Evolutionary conservation across 192 early-diverging fungal genomes (phyloP).

Genomic region (Podila epigama): DNA sequence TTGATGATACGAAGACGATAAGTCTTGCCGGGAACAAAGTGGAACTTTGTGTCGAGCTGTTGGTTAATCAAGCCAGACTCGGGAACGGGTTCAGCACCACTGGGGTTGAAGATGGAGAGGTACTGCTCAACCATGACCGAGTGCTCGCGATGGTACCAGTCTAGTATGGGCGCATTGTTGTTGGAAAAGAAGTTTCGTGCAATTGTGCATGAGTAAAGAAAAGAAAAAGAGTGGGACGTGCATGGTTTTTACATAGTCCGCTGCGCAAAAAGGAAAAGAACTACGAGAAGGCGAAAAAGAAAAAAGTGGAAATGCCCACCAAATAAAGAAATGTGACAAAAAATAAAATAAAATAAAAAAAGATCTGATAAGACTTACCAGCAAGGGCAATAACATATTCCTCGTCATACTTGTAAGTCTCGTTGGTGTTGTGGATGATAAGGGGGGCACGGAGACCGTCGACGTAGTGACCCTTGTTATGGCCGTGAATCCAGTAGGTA

Average conservation of each 20-base stretch:
- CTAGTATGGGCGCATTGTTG: constrained; percentile 34
- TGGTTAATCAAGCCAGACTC: constrained; percentile 74
- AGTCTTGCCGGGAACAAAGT: constrained; percentile 77
- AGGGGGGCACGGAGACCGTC: constrained; percentile 81
- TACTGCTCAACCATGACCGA: constrained; percentile 59
- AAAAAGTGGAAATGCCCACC: constrained; percentile 1
- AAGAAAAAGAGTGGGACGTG: too few species aligned
- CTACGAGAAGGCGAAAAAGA: too few species aligned
- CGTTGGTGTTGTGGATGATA: constrained; percentile 68
- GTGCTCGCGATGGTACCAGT: constrained; percentile 79
- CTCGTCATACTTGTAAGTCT: constrained; percentile 72
- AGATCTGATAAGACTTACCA: constrained; percentile 50
- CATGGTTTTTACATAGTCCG: too few species aligned
- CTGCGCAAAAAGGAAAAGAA: too few species aligned
- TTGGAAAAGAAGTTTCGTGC: too few species aligned
- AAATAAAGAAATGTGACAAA: not conserved
- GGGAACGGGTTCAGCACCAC: constrained; percentile 71
- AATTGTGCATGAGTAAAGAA: too few species aligned
- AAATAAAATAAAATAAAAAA: not conserved
- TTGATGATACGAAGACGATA: constrained; percentile 88
- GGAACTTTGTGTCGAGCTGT: constrained; percentile 54
- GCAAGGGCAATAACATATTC: constrained; percentile 70
- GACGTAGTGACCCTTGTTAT: constrained; percentile 77
- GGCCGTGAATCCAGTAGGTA: constrained; percentile 88
- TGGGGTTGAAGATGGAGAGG: constrained; percentile 69